phyloP scores from a whole-genome alignment of 805 yeast species.

The Ogataea chonburiensis region DNA sequence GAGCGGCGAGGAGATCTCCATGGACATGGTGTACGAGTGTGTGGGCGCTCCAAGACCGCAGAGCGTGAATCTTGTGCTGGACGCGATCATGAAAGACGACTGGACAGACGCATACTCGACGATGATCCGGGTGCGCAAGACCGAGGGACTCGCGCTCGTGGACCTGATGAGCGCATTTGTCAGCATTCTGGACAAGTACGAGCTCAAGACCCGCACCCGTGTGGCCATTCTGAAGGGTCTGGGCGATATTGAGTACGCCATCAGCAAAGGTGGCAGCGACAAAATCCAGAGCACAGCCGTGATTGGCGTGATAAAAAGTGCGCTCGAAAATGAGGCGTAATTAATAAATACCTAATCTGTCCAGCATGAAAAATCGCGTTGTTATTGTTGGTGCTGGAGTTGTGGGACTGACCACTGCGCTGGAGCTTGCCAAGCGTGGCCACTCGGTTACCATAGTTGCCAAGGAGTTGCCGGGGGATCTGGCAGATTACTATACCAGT shows the following conservation, averaged over 20 bases:
- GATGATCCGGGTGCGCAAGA: constrained; percentile 58
- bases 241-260: constrained; percentile 87
- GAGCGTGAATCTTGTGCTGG: constrained; percentile 73
- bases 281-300: constrained; percentile 87
- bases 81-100: constrained; percentile 78
- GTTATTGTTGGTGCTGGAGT: constrained; percentile 49
- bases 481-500: constrained; percentile 41
- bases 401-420: constrained; percentile 54
- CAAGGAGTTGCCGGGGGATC: constrained; percentile 38
- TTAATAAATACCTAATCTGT: neutral
- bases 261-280: constrained; percentile 90
- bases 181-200: constrained; percentile 64
- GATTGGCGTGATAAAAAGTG: constrained; percentile 77
- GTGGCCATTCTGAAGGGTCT: constrained; percentile 65
- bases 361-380: constrained; percentile 4
- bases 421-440: constrained; percentile 42
- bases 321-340: constrained; percentile 53
- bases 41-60: constrained; percentile 94
- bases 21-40: constrained; percentile 84
- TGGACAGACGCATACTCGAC: constrained; percentile 79
- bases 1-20: constrained; percentile 52
- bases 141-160: constrained; percentile 85
- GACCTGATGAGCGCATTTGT: constrained; percentile 80
- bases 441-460: constrained; percentile 50
- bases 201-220: constrained; percentile 61